phyloP scores from a whole-genome alignment of 352 stramenopile genomes.

The Poterioochromonas sp. region DNA sequence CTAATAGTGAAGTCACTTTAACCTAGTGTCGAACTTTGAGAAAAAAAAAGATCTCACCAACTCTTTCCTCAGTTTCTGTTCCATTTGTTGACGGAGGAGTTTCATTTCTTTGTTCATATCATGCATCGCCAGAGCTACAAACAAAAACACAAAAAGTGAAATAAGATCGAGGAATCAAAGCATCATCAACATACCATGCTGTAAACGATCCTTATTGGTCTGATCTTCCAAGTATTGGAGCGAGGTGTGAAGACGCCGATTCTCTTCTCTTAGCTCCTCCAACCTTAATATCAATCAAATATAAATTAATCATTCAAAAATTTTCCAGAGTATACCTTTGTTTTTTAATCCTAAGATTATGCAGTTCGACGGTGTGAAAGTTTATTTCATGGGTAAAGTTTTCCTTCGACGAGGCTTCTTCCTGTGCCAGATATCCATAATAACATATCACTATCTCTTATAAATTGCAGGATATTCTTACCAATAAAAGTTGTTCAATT shows the following conservation, averaged over 20 bases:
- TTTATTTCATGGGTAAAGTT: background rate
- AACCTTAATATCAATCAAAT: too few species aligned
- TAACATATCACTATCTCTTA: background rate
- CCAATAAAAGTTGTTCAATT: background rate
- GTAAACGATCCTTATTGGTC: background rate
- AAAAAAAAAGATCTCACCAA: background rate
- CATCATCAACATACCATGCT: slow-evolving; percentile 5
- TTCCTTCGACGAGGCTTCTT: background rate
- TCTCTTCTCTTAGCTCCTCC: slow-evolving; percentile 11
- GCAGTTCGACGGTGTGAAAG: background rate
- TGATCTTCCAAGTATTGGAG: background rate
- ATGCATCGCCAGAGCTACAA: slow-evolving; percentile 17
- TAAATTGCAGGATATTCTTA: background rate
- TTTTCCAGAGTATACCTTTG: background rate
- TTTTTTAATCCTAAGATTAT: background rate
- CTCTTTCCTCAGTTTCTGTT: slow-evolving; percentile 20
- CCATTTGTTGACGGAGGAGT: slow-evolving; percentile 5
- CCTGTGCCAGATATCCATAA: slow-evolving; percentile 9
- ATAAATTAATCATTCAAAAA: background rate
- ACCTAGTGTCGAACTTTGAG: too few species aligned
- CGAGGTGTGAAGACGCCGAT: background rate
- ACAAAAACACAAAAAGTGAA: background rate
- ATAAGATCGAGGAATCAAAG: background rate
- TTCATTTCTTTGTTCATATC: slow-evolving; percentile 3
- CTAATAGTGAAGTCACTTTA: background rate